Evolutionary conservation across 2,329 filamentous ascomycete genomes (phyloP).

Genomic region (Nigrograna mackinnonii): DNA sequence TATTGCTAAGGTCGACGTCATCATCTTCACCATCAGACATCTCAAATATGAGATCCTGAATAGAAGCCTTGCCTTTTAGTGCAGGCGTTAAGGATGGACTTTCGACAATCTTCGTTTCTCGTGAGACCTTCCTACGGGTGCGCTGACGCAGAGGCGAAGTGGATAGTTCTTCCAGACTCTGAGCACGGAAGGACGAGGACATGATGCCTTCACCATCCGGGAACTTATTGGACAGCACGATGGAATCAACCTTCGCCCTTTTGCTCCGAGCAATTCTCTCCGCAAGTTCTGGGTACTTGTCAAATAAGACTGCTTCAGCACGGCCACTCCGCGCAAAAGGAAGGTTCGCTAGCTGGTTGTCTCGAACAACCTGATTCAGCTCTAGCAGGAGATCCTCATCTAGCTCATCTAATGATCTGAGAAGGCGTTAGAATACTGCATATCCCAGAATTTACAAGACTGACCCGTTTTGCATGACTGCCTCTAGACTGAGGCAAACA

Average conservation of each 20-base stretch:
- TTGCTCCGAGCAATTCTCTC: slow-evolving; percentile 70
- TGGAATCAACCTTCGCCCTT: slow-evolving; percentile 73
- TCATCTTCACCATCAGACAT: slow-evolving; percentile 79
- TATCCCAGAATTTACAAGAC: slow-evolving; percentile 12
- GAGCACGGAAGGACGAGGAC: slow-evolving; percentile 64
- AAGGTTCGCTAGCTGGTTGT: slow-evolving; percentile 78
- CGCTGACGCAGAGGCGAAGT: slow-evolving; percentile 52
- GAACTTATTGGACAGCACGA: slow-evolving; percentile 68
- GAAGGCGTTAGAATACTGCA: slow-evolving; percentile 14
- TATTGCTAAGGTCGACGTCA: slow-evolving; percentile 7
- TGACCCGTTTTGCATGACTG: slow-evolving; percentile 84
- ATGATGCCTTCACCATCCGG: slow-evolving; percentile 68
- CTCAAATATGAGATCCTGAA: slow-evolving; percentile 82
- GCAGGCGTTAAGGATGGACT: slow-evolving; percentile 68
- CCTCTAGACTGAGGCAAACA: slow-evolving; percentile 86
- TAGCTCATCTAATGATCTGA: slow-evolving; percentile 75
- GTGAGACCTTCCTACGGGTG: slow-evolving; percentile 43
- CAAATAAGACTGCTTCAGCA: slow-evolving; percentile 67
- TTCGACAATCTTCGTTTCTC: slow-evolving; percentile 50
- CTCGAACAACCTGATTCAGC: slow-evolving; percentile 77
- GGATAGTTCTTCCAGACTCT: slow-evolving; percentile 66
- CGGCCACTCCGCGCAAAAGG: slow-evolving; percentile 78
- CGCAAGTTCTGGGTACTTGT: slow-evolving; percentile 65
- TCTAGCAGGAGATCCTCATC: slow-evolving; percentile 82
- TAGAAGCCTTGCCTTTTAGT: slow-evolving; percentile 69